A percentile compares a stretch with the other conserved stretches of the same genome.
Evolutionary conservation across 768 basidiomycete species (phyloP).

Genomic region (Kwoniella sp.): DNA sequence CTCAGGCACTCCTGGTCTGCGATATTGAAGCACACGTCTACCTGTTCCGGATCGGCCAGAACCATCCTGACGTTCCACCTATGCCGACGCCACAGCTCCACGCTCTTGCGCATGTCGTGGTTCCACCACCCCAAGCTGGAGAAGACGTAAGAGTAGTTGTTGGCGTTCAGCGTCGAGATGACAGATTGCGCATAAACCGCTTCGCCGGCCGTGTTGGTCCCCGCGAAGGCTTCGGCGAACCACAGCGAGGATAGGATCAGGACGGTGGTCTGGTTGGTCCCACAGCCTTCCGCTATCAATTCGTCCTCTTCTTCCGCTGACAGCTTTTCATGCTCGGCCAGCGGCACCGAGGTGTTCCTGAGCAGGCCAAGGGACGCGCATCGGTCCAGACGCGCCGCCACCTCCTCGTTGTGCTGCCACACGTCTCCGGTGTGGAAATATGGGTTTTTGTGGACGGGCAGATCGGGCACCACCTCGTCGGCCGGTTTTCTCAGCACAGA

Average conservation of each 20-base stretch:
- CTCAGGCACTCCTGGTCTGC: constrained; percentile 25
- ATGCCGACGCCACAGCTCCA: constrained; percentile 27
- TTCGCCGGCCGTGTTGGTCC: constrained; percentile 22
- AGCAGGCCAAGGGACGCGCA: constrained; percentile 31
- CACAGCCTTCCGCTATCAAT: constrained; percentile 27
- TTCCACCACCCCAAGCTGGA: constrained; percentile 41
- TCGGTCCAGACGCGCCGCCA: constrained; percentile 24
- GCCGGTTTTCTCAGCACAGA: neutral
- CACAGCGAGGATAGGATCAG: constrained; percentile 36
- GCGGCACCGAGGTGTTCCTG: constrained; percentile 26
- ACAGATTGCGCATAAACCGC: constrained; percentile 34
- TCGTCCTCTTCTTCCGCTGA: constrained; percentile 19
- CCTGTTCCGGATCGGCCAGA: constrained; percentile 37
- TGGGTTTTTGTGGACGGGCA: constrained; percentile 18
- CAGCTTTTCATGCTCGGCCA: neutral
- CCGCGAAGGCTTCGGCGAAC: constrained; percentile 35
- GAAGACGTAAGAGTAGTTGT: constrained; percentile 37
- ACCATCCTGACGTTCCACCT: constrained; percentile 31
- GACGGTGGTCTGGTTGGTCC: constrained; percentile 36
- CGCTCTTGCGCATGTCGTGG: constrained; percentile 33
- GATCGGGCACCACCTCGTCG: neutral
- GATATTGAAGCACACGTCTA: constrained; percentile 24
- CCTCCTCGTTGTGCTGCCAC: constrained; percentile 38
- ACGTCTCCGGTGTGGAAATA: constrained; percentile 36
- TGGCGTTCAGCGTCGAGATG: constrained; percentile 33